Conservation (phyloP, 2,329 filamentous ascomycete species). For the Lachnellula arida region DNA sequence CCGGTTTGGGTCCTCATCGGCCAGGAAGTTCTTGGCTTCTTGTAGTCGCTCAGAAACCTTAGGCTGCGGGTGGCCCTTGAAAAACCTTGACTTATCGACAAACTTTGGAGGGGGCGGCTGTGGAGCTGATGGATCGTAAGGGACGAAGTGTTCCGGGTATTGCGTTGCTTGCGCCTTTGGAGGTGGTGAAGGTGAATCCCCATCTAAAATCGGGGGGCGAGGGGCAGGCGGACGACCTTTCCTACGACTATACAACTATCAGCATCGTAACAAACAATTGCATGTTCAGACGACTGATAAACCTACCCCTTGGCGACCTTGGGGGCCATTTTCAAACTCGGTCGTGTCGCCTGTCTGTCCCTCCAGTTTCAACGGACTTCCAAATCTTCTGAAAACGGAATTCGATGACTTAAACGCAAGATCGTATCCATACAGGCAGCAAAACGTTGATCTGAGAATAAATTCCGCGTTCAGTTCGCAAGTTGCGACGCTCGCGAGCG, state of each 20-base stretch:
- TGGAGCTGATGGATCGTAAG: neutral
- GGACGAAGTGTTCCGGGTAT: too few relatives aligned
- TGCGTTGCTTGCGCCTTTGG: too few relatives aligned
- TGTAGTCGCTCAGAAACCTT: constrained; percentile 31
- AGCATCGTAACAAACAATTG: too few relatives aligned
- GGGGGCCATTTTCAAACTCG: neutral
- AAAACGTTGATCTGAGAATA: neutral
- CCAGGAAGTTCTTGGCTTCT: constrained; percentile 41
- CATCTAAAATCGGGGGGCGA: too few relatives aligned
- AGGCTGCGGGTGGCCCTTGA: constrained; percentile 30
- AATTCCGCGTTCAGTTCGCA: neutral
- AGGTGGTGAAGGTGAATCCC: too few relatives aligned
- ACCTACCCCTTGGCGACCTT: too few relatives aligned
- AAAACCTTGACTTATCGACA: constrained; percentile 3
- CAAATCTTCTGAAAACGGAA: neutral
- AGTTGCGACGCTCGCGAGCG: neutral
- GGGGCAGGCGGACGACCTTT: too few relatives aligned
- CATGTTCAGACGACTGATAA: too few relatives aligned
- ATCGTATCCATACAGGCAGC: neutral
- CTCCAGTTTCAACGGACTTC: neutral
- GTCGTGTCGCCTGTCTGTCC: neutral
- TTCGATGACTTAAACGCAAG: neutral
- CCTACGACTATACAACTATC: too few relatives aligned
- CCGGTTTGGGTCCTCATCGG: constrained; percentile 44
- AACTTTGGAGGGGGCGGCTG: neutral